Base-by-base conservation (phyloP, 148 eudicot genomes). In the Spergularia marina region DNA sequence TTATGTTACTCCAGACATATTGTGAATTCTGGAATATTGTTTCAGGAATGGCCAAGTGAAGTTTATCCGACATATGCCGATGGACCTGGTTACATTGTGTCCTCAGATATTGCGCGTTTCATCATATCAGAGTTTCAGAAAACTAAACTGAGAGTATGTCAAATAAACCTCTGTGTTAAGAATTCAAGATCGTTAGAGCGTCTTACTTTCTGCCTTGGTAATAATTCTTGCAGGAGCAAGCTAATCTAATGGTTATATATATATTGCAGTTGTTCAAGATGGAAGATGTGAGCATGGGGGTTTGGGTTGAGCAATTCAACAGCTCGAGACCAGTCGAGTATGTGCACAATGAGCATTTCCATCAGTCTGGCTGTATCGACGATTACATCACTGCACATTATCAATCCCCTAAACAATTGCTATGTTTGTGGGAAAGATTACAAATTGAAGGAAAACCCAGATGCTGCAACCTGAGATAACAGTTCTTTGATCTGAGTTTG, bases 261-360 rank as follows among this genome's bases (percentile, higher is more conserved):
- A 49, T 73, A 73, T 36, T 79, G 77, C 84, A 92, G 97, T 78
- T 92, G 73, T 92, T 92, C 85, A 92, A 92, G 87, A 92, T 92
- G 97, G 97, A 92, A 82, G 97, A 92, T 70, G 97, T 92, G 78
- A 92, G 97, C 90, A 87, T 92, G 92, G 97, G 95, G 57, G 84
- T 92, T 89, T 92, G 97, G 97, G 92, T 92, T 2, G 91, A 90
- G 83, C 80, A 85, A 76, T 92, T 87, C 82, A 90, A 88, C 79
- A 79, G 75, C 73, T 59, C 91, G 15, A 86, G 63, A 65, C 86
- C 87, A 0, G 93, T 92, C 14, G 83, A 84, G 53, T 92, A 92
- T 69, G 44, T 90, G 62, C 97, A 92, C 81, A 89, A 86, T 74
- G 65, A 81, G 47, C 87, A 80, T 51, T 92, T 88, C 77, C 88